A percentile compares a stretch with the other conserved stretches of the same genome.
Conservation (phyloP, 2,329 filamentous ascomycete species). For the Coleophoma cylindrospora region DNA sequence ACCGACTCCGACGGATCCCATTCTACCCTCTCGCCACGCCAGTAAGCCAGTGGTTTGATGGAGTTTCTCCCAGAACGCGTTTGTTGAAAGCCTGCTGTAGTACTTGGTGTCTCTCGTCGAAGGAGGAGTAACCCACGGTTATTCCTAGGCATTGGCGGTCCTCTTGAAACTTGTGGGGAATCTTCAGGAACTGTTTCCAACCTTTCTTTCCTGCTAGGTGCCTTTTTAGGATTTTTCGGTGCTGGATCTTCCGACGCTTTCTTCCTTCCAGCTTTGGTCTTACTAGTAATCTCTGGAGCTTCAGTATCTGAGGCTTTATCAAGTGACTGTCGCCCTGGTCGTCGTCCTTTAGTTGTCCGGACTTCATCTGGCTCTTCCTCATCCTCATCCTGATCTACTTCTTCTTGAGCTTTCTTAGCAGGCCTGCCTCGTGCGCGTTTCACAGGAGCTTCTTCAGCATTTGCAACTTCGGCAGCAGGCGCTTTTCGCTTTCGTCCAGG, state of each 20-base stretch:
- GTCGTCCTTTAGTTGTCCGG: not conserved
- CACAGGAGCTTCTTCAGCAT: slow-evolving; percentile 1
- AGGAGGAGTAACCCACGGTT: slow-evolving; percentile 43
- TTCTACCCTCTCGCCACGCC: slow-evolving; percentile 77
- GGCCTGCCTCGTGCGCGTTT: slow-evolving; percentile 4
- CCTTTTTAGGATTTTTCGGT: slow-evolving; percentile 6
- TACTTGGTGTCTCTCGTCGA: slow-evolving; percentile 39
- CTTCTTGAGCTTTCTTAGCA: slow-evolving; percentile 5
- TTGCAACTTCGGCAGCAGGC: slow-evolving; percentile 8
- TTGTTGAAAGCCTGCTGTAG: slow-evolving; percentile 34
- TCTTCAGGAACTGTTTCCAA: slow-evolving; percentile 17
- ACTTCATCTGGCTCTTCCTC: slow-evolving; percentile 5
- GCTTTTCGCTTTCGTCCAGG: slow-evolving; percentile 12
- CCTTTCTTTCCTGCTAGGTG: slow-evolving; percentile 9
- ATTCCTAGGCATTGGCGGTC: slow-evolving; percentile 34
- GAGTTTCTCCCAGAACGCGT: slow-evolving; percentile 76
- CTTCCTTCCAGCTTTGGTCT: not conserved
- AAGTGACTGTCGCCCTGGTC: not conserved
- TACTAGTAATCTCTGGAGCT: slow-evolving; percentile 6
- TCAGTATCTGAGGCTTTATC: slow-evolving; percentile 3
- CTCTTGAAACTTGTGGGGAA: slow-evolving; percentile 22
- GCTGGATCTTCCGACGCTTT: not conserved
- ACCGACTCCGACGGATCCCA: slow-evolving; percentile 57
- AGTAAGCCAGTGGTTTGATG: slow-evolving; percentile 75
- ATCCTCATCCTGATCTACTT: slow-evolving; percentile 18